phyloP scores from a whole-genome alignment of 129 eudicot species.

The Flaveria sonorensis region DNA sequence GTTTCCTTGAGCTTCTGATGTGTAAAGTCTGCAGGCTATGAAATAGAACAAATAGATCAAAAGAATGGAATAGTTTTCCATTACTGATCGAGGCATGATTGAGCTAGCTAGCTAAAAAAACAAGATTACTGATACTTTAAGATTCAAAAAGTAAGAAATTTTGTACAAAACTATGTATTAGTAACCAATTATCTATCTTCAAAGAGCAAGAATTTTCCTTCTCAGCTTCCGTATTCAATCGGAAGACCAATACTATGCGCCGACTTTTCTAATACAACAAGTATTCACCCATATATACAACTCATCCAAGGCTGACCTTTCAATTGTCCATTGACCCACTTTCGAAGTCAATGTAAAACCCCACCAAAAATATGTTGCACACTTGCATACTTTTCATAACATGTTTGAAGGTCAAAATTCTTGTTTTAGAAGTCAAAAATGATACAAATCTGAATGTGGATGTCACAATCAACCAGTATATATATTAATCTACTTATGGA shows the following conservation, averaged over 20 bases:
- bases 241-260: neutral
- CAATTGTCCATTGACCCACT: neutral
- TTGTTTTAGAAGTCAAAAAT: neutral
- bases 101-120: neutral
- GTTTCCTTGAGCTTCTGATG: slow-evolving; percentile 14
- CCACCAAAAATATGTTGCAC: neutral
- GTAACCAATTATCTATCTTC: neutral
- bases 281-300: too few relatives aligned
- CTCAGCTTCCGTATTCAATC: neutral
- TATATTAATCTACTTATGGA: too few relatives aligned
- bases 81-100: neutral
- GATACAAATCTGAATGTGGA: neutral
- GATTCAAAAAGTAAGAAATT: too few relatives aligned
- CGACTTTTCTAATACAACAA: neutral
- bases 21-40: slow-evolving; percentile 6
- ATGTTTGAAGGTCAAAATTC: neutral
- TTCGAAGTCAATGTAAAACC: neutral
- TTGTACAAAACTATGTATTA: neutral
- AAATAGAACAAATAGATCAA: slow-evolving; percentile 6
- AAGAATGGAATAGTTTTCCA: slow-evolving; percentile 12
- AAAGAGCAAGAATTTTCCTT: neutral
- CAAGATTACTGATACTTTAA: neutral
- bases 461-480: neutral
- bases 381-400: neutral
- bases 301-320: too few relatives aligned